A percentile compares a stretch with the other conserved stretches of the same genome.
phyloP scores from a whole-genome alignment of 495 filamentous ascomycete genomes.

The Aspergillus cavernicola region DNA sequence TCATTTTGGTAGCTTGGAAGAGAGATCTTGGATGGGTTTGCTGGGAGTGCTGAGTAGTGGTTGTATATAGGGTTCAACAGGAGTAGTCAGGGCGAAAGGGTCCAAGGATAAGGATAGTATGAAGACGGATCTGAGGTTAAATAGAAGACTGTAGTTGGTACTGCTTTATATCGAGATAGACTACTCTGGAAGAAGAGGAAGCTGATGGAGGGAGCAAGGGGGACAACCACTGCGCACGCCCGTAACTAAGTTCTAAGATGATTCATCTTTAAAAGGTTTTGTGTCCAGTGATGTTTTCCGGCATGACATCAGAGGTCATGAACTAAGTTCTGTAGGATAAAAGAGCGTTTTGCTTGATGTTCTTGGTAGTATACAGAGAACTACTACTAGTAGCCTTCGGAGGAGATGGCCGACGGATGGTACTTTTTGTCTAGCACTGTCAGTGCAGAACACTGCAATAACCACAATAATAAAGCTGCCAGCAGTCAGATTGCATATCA shows the following conservation, averaged over 20 bases:
- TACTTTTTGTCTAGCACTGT: no score
- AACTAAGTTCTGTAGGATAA: no score
- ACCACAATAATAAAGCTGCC: no score
- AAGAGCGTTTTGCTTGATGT: no score
- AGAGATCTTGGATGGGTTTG: background rate
- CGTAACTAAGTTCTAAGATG: background rate
- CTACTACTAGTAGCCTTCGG: no score
- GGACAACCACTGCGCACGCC: background rate
- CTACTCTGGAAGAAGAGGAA: background rate
- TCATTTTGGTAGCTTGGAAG: background rate
- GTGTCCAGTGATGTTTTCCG: background rate
- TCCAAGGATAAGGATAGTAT: no score
- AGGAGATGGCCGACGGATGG: background rate
- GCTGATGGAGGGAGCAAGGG: background rate
- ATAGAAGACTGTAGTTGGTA: background rate
- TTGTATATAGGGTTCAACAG: no score
- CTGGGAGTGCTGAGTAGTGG: background rate
- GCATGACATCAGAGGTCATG: conserved; percentile 5
- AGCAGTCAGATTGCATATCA: background rate
- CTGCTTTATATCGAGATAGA: no score
- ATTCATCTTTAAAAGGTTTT: background rate
- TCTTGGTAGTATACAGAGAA: no score
- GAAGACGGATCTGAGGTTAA: no score
- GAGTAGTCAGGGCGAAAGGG: no score
- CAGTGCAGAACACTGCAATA: no score